Evolutionary conservation across 345 rosid species (phyloP).

Genomic region (Noccaea bulbosa): DNA sequence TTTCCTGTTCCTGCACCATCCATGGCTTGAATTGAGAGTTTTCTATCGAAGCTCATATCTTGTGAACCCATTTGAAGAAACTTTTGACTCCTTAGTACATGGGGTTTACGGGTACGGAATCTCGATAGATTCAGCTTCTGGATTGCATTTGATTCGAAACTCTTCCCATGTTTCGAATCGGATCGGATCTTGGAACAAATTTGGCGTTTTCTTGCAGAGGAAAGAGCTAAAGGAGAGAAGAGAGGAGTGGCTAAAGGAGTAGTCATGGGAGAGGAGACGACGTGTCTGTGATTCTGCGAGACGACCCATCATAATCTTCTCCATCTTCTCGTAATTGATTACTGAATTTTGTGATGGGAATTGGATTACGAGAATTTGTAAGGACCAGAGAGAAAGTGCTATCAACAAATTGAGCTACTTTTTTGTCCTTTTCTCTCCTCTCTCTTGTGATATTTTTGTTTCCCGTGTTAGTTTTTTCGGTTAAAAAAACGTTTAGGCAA

Average conservation of each 20-base stretch:
- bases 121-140: slow-evolving; percentile 30
- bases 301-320: slow-evolving; percentile 39
- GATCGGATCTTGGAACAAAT: slow-evolving; percentile 24
- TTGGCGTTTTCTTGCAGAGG: slow-evolving; percentile 17
- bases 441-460: background rate
- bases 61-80: slow-evolving; percentile 54
- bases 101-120: slow-evolving; percentile 1
- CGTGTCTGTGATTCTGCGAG: slow-evolving; percentile 27
- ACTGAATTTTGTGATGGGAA: slow-evolving; percentile 18
- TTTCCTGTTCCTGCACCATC: slow-evolving; percentile 51
- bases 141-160: slow-evolving; percentile 15
- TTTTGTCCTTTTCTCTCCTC: slow-evolving; percentile 23
- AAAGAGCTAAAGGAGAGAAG: slow-evolving; percentile 38
- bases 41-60: slow-evolving; percentile 40
- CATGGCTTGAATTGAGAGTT: slow-evolving; percentile 45
- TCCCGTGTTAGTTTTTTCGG: slow-evolving; percentile 16
- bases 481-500: background rate
- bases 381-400: slow-evolving; percentile 33
- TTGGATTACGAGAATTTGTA: slow-evolving; percentile 41
- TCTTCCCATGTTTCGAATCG: background rate
- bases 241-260: slow-evolving; percentile 44
- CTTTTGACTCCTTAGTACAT: slow-evolving; percentile 29
- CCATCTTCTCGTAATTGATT: background rate
- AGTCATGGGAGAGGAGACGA: slow-evolving; percentile 53
- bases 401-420: slow-evolving; percentile 32